Percentiles rank a stretch among this genome's conserved stretches.
These are phyloP conservation scores for Ganoderma multipileum DNA, from an alignment of 1,284 basidiomycete genomes.

Conservation along the genomic window DNA sequence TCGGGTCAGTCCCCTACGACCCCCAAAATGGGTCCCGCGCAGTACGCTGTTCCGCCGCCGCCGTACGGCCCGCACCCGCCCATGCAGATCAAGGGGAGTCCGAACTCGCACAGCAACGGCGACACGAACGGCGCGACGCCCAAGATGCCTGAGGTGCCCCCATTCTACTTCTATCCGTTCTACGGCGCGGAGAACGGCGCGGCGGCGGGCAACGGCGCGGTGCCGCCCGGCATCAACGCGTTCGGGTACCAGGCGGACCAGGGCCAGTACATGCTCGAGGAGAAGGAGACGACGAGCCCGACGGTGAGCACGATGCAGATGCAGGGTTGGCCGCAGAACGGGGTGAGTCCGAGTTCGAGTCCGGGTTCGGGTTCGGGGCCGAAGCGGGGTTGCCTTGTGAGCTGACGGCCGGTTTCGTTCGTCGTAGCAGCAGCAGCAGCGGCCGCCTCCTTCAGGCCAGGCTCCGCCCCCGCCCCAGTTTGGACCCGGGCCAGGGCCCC, in stretches of 20 bases:
- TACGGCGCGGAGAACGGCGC: conserved; percentile 57
- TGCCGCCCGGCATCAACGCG: conserved; percentile 48
- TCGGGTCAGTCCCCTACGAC: conserved; percentile 32
- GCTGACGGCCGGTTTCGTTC: not conserved
- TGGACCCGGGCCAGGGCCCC: conserved; percentile 11
- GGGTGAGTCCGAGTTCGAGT: conserved; percentile 21
- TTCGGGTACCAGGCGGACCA: conserved; percentile 61
- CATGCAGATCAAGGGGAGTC: conserved; percentile 26
- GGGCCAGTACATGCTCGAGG: conserved; percentile 71
- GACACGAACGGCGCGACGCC: conserved; percentile 49
- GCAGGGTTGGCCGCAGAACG: conserved; percentile 38
- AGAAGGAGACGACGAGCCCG: conserved; percentile 51
- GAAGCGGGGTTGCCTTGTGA: not conserved
- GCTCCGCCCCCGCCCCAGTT: conserved; percentile 24
- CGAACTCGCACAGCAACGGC: conserved; percentile 17
- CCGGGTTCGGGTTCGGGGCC: not conserved
- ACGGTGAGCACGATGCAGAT: conserved; percentile 34
- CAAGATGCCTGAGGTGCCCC: conserved; percentile 64
- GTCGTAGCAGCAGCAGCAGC: not conserved
- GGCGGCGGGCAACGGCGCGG: conserved; percentile 48
- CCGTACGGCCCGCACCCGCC: conserved; percentile 25
- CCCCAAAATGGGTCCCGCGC: conserved; percentile 37
- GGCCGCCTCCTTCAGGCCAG: conserved; percentile 8
- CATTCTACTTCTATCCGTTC: conserved; percentile 68
- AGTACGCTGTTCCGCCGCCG: conserved; percentile 31